Evolutionary conservation across 345 rosid species (phyloP).

Genomic region (Carallia pectinifolia): DNA sequence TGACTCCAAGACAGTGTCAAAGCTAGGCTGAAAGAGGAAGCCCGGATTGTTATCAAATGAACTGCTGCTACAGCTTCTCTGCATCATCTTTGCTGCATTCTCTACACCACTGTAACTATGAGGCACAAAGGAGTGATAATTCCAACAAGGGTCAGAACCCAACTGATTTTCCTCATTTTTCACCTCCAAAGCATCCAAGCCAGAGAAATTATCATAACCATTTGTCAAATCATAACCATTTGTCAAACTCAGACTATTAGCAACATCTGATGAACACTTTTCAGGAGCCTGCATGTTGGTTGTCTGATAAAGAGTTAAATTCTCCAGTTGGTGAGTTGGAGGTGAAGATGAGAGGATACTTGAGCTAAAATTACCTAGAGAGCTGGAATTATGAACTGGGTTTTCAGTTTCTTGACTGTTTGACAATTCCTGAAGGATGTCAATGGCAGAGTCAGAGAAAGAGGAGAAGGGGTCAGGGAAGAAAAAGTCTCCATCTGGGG

Average conservation of each 20-base stretch:
- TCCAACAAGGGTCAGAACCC: conserved; percentile 30
- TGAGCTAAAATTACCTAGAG: conserved; percentile 30
- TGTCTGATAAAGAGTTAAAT: conserved; percentile 43
- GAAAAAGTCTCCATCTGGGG: conserved; percentile 40
- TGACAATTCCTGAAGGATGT: conserved; percentile 36
- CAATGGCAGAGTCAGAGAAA: conserved; percentile 33
- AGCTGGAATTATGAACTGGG: conserved; percentile 29
- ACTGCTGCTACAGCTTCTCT: conserved; percentile 69
- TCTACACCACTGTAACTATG: conserved; percentile 50
- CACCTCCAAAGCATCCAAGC: conserved; percentile 33
- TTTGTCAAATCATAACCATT: conserved; percentile 34
- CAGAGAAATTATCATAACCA: conserved; percentile 33
- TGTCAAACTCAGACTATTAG: background rate
- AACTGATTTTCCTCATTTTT: conserved; percentile 45
- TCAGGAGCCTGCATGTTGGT: conserved; percentile 22
- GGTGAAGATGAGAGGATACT: conserved; percentile 58
- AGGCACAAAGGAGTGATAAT: conserved; percentile 29
- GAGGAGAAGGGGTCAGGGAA: conserved; percentile 37
- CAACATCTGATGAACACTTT: conserved; percentile 23
- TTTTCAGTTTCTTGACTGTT: conserved; percentile 25
- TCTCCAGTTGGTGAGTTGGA: conserved; percentile 56
- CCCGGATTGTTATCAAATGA: conserved; percentile 52
- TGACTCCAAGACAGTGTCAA: conserved; percentile 50
- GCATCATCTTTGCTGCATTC: conserved; percentile 55
- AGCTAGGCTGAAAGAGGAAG: conserved; percentile 42